Conservation (phyloP, 192 early-diverging fungal species). For the Gorgonomyces haynaldii region DNA sequence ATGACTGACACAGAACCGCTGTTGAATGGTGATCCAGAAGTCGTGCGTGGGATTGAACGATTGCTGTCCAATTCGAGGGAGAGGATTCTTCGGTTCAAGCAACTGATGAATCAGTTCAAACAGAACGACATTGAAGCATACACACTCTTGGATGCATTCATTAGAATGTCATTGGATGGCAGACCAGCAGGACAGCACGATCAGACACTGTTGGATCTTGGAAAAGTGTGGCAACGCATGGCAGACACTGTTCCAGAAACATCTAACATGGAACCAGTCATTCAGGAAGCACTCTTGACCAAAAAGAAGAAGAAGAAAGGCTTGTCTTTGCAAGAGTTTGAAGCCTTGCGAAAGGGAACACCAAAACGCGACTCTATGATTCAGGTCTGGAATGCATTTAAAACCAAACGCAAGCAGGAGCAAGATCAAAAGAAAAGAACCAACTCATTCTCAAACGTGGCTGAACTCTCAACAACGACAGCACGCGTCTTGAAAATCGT, state of each 20-base stretch:
- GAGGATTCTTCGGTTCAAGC: slow-evolving; percentile 30
- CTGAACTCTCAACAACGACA: too few species aligned
- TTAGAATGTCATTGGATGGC: slow-evolving; percentile 12
- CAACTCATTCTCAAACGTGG: too few species aligned
- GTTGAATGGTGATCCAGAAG: neutral
- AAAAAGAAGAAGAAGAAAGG: slow-evolving; percentile 26
- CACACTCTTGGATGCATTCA: slow-evolving; percentile 25
- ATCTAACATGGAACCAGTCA: neutral
- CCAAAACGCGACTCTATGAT: slow-evolving; percentile 49
- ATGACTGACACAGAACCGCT: slow-evolving; percentile 1
- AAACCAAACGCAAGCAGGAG: too few species aligned
- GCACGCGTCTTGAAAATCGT: too few species aligned
- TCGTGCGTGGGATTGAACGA: slow-evolving; percentile 11
- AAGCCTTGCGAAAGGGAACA: slow-evolving; percentile 35
- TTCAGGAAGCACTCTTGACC: neutral
- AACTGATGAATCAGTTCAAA: slow-evolving; percentile 21
- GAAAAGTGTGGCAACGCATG: slow-evolving; percentile 28
- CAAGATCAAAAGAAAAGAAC: too few species aligned
- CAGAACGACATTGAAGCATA: slow-evolving; percentile 11
- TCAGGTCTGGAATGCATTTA: slow-evolving; percentile 54
- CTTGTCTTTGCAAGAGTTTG: slow-evolving; percentile 27
- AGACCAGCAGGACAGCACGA: slow-evolving; percentile 10
- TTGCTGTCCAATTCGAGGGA: slow-evolving; percentile 23
- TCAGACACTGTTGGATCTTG: slow-evolving; percentile 21
- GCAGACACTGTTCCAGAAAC: slow-evolving; percentile 30